Base-by-base conservation (phyloP, 2,329 filamentous ascomycete genomes). In the Stromatinia cepivora region DNA sequence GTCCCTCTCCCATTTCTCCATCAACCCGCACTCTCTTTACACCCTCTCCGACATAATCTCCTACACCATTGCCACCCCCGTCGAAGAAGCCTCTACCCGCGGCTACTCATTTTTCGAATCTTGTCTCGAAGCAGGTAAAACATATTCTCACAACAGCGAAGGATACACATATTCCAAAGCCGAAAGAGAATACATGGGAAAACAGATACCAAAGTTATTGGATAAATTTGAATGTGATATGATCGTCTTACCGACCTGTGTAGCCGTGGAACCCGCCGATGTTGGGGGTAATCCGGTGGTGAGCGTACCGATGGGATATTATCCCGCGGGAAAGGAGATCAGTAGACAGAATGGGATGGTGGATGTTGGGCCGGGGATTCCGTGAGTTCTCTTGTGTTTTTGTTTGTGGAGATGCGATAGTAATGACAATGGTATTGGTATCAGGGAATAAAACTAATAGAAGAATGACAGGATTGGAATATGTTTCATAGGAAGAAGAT, bases 401-500 rank as follows among this genome's bases (percentile, higher is more conserved):
- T 6, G 13, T 52, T 31, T 31, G 34, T 31, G 9, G 13, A 22
- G 13, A 7, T 15, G 11, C 20, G 31, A 6, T 10, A n/a, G 3
- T 10, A 22, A 17, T 34, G 4, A 6, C 1, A 34, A 6, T 34
- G 34, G n/a, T n/a, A 15, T 56, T 31, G 39, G 5, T 31, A 31
- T 7, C 25, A 4, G 25, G 34, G 31, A 36, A n/a, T 34, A 4
- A 36, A 56, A 46, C 17, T 66, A 17, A 66, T 15, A 22, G 1
- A 22, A 3, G 25, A 9, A 9, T n/a, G 9, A n/a, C 7, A 69
- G 66, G 4, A 25, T 69, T 20, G 59, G 28, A 0, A 78, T 92
- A 15, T 82, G 82, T 7, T 91, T 91, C 72, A 79, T 90, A 57
- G 90, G 88, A 0, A 78, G 78, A 8, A 82, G 82, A 59, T 92